A percentile compares a stretch with the other conserved stretches of the same genome.
These are phyloP conservation scores for Arachis hypogaea DNA, from an alignment of 306 rosid species.

Conservation along the genomic window DNA sequence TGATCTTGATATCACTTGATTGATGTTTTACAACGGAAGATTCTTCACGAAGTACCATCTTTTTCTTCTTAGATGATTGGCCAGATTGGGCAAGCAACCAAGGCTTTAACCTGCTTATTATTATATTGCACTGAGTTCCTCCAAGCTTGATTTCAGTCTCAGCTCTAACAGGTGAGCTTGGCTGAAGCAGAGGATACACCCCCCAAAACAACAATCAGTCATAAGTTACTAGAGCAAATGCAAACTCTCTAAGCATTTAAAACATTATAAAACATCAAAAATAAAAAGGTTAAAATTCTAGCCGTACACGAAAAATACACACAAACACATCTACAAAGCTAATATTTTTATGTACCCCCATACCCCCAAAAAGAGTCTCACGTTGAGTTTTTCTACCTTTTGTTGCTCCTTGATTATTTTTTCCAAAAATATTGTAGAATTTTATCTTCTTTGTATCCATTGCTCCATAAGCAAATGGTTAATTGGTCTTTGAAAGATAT, in stretches of 20 bases:
- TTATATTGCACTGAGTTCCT: slow-evolving; percentile 88
- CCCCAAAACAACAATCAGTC: slow-evolving; percentile 26
- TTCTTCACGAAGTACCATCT: slow-evolving; percentile 73
- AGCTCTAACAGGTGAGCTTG: slow-evolving; percentile 74
- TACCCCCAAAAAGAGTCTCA: too few relatives aligned
- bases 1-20: slow-evolving; percentile 62
- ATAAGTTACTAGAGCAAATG: slow-evolving; percentile 29
- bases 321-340: neutral
- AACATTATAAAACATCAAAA: slow-evolving; percentile 19
- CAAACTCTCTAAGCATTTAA: slow-evolving; percentile 25
- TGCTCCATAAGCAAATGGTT: slow-evolving; percentile 6
- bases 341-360: neutral
- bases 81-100: slow-evolving; percentile 71
- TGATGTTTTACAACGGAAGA: slow-evolving; percentile 59
- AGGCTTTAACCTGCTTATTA: slow-evolving; percentile 83
- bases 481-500: neutral
- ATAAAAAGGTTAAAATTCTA: neutral
- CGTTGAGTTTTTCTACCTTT: neutral
- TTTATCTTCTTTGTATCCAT: slow-evolving; percentile 10
- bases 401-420: neutral
- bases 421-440: neutral
- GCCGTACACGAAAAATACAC: slow-evolving; percentile 19
- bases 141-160: slow-evolving; percentile 93
- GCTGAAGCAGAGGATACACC: slow-evolving; percentile 58
- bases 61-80: slow-evolving; percentile 70